Evolutionary conservation across 768 basidiomycete genomes (phyloP), one percentile per base, ranked within the genome.

Genomic region (Rhizopogon vesiculosus): DNA sequence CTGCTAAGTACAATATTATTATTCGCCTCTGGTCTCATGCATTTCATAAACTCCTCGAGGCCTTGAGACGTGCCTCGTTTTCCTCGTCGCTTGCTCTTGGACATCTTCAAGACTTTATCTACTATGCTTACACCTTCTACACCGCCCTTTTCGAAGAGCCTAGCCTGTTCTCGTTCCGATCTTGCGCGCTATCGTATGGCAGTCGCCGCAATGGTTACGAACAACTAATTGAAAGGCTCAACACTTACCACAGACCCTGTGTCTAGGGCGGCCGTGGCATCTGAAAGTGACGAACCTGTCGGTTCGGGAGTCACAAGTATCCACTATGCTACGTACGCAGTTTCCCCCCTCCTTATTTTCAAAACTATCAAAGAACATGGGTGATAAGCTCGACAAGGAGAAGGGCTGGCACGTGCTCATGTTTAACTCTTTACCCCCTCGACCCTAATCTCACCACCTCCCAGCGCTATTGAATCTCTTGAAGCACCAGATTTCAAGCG

Each of bases 101-200:
- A 59, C 90, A 93, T 57, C 82, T 98, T 0, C 91, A 93, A 65
- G 94, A 94, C 58, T 95, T 94, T 61, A 92, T 97, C 43, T 93
- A 94, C 63, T 97, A 93, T 61, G 91, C 96, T 0, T 98, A 98
- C 72, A 86, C 85, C 0, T 96, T 95, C 64, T 98, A 98, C 74
- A 88, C 93, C 0, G 85, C 86, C 41, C 79, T 98, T 2, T 76
- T 93, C 50, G 96, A 98, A 64, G 89, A 97, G 66, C 83, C 80
- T 8, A 78, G 76, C 1, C 79, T 98, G 45, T 71, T 68, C 2
- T 68, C 74, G 7, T 97, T 93, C 76, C 85, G 86, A 56, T 71
- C 80, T 99, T 33, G 93, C 96, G 0, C 80, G 95, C 38, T 98
- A 98, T 69, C 83, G 90, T 50, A 95, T 97, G 91, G 87, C 88